Conservation (phyloP, 202 grass and related monocot species). For the Zoysia matrella region DNA sequence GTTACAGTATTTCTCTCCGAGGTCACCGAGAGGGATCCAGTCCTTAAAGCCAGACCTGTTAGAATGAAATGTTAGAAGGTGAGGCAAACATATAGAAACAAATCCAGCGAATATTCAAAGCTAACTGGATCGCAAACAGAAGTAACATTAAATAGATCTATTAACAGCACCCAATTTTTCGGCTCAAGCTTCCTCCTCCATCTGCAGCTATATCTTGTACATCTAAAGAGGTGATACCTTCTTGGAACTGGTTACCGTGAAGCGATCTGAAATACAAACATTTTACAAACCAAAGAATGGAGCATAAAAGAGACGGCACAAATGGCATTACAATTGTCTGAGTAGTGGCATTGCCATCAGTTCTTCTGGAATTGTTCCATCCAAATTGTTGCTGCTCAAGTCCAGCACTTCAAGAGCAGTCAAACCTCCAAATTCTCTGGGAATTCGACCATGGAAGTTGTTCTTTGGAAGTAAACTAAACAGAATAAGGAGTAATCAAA, state of each 20-base stretch:
- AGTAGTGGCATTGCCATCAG: slow-evolving; percentile 70
- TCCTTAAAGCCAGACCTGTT: slow-evolving; percentile 42
- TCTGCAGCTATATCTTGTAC: slow-evolving; percentile 36
- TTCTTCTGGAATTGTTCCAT: slow-evolving; percentile 72
- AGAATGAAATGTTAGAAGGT: slow-evolving; percentile 35
- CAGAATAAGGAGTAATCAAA: slow-evolving; percentile 27
- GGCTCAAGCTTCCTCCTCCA: slow-evolving; percentile 51
- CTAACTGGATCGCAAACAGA: slow-evolving; percentile 8
- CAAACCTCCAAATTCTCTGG: slow-evolving; percentile 72
- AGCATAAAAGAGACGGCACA: background rate
- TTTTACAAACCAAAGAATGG: slow-evolving; percentile 25
- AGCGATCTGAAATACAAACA: slow-evolving; percentile 60
- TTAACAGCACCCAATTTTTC: slow-evolving; percentile 77
- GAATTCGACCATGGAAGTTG: slow-evolving; percentile 70
- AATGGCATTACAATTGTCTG: slow-evolving; percentile 64
- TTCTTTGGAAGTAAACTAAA: slow-evolving; percentile 74
- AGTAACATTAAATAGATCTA: background rate
- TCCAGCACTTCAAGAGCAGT: slow-evolving; percentile 77
- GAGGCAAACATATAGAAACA: slow-evolving; percentile 37
- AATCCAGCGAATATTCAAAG: slow-evolving; percentile 19
- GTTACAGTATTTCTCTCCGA: slow-evolving; percentile 37
- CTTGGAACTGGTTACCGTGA: slow-evolving; percentile 67
- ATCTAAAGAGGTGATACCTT: slow-evolving; percentile 20
- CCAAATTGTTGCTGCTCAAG: slow-evolving; percentile 79
- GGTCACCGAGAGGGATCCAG: slow-evolving; percentile 38